These are phyloP conservation scores for Annulohypoxylon maeteangense DNA, from an alignment of 495 filamentous ascomycete genomes.

Conservation along the genomic window DNA sequence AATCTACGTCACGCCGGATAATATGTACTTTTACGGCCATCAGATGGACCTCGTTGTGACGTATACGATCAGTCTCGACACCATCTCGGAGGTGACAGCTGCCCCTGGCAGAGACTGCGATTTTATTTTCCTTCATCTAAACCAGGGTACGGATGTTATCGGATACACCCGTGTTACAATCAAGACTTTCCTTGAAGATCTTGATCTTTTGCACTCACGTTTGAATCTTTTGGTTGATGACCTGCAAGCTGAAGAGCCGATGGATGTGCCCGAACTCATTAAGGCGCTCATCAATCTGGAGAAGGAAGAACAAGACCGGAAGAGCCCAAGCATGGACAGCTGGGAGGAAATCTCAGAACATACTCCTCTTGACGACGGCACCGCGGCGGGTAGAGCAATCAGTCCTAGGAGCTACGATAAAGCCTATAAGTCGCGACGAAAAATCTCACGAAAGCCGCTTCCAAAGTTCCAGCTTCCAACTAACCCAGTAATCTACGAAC, in stretches of 20 bases:
- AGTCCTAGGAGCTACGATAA: constrained; percentile 62
- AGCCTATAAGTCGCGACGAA: constrained; percentile 68
- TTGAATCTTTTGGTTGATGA: constrained; percentile 86
- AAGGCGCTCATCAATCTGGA: constrained; percentile 66
- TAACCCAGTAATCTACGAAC: constrained; percentile 83
- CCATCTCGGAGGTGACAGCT: constrained; percentile 86
- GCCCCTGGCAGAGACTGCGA: constrained; percentile 92
- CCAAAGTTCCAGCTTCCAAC: constrained; percentile 87
- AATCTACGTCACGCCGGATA: constrained; percentile 84
- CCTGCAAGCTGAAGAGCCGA: constrained; percentile 70
- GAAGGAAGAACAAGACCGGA: constrained; percentile 63
- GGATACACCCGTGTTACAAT: constrained; percentile 79
- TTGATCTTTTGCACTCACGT: constrained; percentile 81
- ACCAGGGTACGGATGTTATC: constrained; percentile 66
- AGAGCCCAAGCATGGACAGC: constrained; percentile 83
- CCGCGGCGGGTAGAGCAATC: constrained; percentile 54
- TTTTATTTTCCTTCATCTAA: constrained; percentile 89
- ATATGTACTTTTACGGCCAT: constrained; percentile 96
- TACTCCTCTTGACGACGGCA: constrained; percentile 70
- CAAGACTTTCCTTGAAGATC: constrained; percentile 91
- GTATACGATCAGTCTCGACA: constrained; percentile 75
- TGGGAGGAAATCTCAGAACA: constrained; percentile 87
- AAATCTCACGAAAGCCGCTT: constrained; percentile 62
- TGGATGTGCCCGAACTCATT: constrained; percentile 63
- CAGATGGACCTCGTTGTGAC: constrained; percentile 91